phyloP scores from a whole-genome alignment of 2,329 filamentous ascomycete species.

The Microcera coccophila region DNA sequence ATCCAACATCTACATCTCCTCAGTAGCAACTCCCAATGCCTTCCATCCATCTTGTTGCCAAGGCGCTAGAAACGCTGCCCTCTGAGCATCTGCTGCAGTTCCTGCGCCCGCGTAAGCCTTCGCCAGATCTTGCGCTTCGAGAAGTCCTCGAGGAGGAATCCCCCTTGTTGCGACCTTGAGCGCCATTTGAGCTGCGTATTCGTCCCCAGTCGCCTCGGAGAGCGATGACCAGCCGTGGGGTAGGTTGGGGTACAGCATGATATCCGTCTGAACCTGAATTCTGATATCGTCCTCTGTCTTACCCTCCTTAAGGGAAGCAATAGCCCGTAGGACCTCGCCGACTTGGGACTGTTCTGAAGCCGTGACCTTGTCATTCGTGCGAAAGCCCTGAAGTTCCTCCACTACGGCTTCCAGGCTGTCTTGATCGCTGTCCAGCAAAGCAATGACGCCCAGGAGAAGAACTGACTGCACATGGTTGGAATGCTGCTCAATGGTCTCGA shows the following conservation, averaged over 20 bases:
- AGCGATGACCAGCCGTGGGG: slow-evolving; percentile 79
- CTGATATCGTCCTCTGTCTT: slow-evolving; percentile 49
- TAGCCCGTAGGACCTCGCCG: slow-evolving; percentile 69
- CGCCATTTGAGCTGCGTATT: slow-evolving; percentile 69
- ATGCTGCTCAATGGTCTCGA: slow-evolving; percentile 70
- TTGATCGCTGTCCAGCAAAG: slow-evolving; percentile 72
- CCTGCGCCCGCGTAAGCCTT: slow-evolving; percentile 71
- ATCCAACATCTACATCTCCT: slow-evolving; percentile 13
- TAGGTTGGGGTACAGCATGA: slow-evolving; percentile 77
- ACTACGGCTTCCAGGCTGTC: slow-evolving; percentile 78
- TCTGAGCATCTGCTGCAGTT: slow-evolving; percentile 68
- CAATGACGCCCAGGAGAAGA: slow-evolving; percentile 77
- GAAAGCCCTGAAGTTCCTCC: slow-evolving; percentile 69
- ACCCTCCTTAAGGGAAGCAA: slow-evolving; percentile 57
- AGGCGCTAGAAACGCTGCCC: slow-evolving; percentile 73
- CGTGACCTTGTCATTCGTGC: slow-evolving; percentile 62
- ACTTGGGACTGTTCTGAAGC: slow-evolving; percentile 64
- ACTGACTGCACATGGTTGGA: slow-evolving; percentile 76
- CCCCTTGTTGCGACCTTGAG: slow-evolving; percentile 71
- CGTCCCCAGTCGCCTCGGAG: slow-evolving; percentile 53
- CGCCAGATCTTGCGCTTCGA: slow-evolving; percentile 67
- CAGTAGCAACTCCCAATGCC: slow-evolving; percentile 40
- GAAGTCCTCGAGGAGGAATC: slow-evolving; percentile 66
- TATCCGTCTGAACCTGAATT: slow-evolving; percentile 66
- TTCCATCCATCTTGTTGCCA: slow-evolving; percentile 69